Percentiles rank a stretch among this genome's conserved stretches.
phyloP scores from a whole-genome alignment of 2,329 filamentous ascomycete genomes.

The Stemphylium beticola region DNA sequence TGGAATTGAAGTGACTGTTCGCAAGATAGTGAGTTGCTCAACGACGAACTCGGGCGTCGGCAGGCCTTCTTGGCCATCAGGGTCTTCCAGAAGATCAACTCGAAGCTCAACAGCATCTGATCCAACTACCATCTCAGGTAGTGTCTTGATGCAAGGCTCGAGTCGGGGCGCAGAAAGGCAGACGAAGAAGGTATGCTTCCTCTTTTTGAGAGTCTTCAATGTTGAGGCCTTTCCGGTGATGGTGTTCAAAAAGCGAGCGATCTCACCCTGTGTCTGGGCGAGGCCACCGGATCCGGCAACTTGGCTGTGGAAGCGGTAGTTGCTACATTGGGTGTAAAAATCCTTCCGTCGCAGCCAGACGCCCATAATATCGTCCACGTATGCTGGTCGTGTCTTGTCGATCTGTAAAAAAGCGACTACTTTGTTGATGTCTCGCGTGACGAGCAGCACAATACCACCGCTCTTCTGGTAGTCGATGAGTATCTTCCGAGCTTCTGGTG shows the following conservation, averaged over 20 bases:
- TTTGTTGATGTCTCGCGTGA: constrained; percentile 85
- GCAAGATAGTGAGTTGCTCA: constrained; percentile 79
- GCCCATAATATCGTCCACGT: constrained; percentile 87
- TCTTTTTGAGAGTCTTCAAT: constrained; percentile 66
- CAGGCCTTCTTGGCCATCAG: constrained; percentile 61
- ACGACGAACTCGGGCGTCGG: constrained; percentile 77
- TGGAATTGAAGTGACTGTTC: constrained; percentile 74
- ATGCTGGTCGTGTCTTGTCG: constrained; percentile 90
- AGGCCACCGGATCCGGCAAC: constrained; percentile 60
- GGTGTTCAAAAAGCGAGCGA: constrained; percentile 72
- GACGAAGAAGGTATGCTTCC: constrained; percentile 84
- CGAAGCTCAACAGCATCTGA: constrained; percentile 92
- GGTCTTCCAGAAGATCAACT: constrained; percentile 86
- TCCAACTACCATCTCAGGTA: constrained; percentile 78
- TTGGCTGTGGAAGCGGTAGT: constrained; percentile 89
- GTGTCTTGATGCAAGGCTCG: constrained; percentile 64
- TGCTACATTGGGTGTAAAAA: constrained; percentile 93
- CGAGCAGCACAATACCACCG: constrained; percentile 83
- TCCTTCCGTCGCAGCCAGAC: constrained; percentile 89
- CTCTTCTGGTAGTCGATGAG: constrained; percentile 74
- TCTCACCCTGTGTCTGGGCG: constrained; percentile 67
- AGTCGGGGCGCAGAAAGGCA: constrained; percentile 85
- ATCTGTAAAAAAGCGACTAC: constrained; percentile 87
- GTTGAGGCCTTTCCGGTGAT: constrained; percentile 67
- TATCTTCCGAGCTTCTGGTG: constrained; percentile 75